These are phyloP conservation scores for Lachnellula suecica DNA, from an alignment of 2,329 filamentous ascomycete species.

Conservation along the genomic window DNA sequence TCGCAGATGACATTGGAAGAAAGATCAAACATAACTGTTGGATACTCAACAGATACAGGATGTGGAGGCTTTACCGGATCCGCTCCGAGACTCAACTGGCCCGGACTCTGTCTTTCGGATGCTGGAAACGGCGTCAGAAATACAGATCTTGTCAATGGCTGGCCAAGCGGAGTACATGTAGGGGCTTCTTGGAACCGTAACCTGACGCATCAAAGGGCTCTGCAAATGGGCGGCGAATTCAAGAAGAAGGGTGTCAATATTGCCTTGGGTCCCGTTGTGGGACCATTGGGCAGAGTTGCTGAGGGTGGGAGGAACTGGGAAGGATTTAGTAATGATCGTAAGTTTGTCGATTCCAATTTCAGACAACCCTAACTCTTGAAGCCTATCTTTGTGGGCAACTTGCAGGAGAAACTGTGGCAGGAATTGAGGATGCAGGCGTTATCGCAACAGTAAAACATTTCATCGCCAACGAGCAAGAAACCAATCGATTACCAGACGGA, in stretches of 20 bases:
- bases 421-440: conserved; percentile 26
- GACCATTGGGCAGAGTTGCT: conserved; percentile 65
- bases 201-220: conserved; percentile 64
- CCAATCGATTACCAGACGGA: background rate
- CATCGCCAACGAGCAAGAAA: conserved; percentile 77
- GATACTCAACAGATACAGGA: conserved; percentile 35
- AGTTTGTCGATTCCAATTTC: conserved; percentile 1
- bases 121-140: conserved; percentile 24
- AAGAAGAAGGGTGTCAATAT: conserved; percentile 72
- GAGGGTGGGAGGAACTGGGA: conserved; percentile 73
- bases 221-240: conserved; percentile 72
- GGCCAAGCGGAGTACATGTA: conserved; percentile 64
- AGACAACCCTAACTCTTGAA: conserved; percentile 40
- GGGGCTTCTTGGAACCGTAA: conserved; percentile 57
- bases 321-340: conserved; percentile 37
- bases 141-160: conserved; percentile 62
- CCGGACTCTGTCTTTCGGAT: conserved; percentile 25
- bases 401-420: conserved; percentile 22
- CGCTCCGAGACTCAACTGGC: conserved; percentile 20
- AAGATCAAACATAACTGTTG: conserved; percentile 49
- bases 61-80: conserved; percentile 17
- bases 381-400: conserved; percentile 62
- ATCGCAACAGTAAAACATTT: conserved; percentile 61
- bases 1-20: conserved; percentile 74
- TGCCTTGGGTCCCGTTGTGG: conserved; percentile 63